Percentiles rank a stretch among this genome's conserved stretches.
These are phyloP conservation scores for Fusarium hostae DNA, from an alignment of 2,329 filamentous ascomycete genomes.

Conservation along the genomic window DNA sequence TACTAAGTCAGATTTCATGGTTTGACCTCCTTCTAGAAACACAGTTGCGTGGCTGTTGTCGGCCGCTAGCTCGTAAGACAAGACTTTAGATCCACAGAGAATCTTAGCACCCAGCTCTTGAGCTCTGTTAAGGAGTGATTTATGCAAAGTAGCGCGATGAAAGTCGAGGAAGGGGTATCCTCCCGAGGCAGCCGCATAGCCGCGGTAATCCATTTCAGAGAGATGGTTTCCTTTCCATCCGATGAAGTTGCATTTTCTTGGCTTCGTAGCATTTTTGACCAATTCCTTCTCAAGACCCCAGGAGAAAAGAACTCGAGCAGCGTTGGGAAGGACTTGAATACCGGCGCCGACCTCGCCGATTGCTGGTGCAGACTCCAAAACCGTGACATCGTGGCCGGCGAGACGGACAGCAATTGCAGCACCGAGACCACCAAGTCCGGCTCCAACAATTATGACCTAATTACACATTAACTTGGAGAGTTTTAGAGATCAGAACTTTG, in stretches of 20 bases:
- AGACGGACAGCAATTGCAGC: conserved; percentile 41
- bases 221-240: conserved; percentile 43
- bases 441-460: conserved; percentile 39
- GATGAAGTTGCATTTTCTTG: conserved; percentile 42
- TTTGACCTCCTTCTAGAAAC: background rate
- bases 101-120: background rate
- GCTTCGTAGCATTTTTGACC: conserved; percentile 33
- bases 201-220: conserved; percentile 40
- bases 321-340: conserved; percentile 44
- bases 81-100: background rate
- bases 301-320: conserved; percentile 35
- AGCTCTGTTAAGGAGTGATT: background rate
- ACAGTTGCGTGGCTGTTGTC: background rate
- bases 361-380: conserved; percentile 37
- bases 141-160: conserved; percentile 44
- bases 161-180: conserved; percentile 57
- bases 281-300: conserved; percentile 40
- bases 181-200: conserved; percentile 33
- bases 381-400: conserved; percentile 42
- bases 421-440: conserved; percentile 42
- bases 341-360: conserved; percentile 45
- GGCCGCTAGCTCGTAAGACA: background rate
- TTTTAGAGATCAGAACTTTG: background rate
- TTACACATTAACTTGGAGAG: background rate
- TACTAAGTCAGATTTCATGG: background rate